These are phyloP conservation scores for Abortiporus biennis DNA, from an alignment of 1,284 basidiomycete genomes.

Conservation along the genomic window DNA sequence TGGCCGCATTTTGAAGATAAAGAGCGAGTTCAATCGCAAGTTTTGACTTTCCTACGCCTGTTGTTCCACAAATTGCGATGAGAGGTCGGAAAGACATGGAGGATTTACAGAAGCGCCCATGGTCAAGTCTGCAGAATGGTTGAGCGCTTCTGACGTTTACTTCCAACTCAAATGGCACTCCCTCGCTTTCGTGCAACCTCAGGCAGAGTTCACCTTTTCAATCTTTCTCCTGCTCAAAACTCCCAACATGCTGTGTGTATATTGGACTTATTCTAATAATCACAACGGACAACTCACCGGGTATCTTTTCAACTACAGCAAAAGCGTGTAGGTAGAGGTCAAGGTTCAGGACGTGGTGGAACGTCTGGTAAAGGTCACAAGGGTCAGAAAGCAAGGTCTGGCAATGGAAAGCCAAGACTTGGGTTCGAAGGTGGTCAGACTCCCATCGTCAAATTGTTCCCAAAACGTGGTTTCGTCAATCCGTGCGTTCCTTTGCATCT, in stretches of 20 bases:
- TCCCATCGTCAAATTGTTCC: slow-evolving; percentile 86
- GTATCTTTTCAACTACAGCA: slow-evolving; percentile 53
- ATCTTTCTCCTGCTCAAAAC: slow-evolving; percentile 53
- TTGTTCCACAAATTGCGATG: slow-evolving; percentile 89
- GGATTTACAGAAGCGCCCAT: not conserved
- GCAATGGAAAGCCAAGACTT: slow-evolving; percentile 79
- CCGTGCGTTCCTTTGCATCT: slow-evolving; percentile 50
- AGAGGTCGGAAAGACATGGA: slow-evolving; percentile 47
- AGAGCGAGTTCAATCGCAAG: slow-evolving; percentile 86
- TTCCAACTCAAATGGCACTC: not conserved
- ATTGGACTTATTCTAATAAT: not conserved
- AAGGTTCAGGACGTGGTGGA: slow-evolving; percentile 85
- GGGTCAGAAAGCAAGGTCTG: slow-evolving; percentile 90
- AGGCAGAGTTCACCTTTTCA: slow-evolving; percentile 38
- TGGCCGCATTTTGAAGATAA: slow-evolving; percentile 24
- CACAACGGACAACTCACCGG: slow-evolving; percentile 7
- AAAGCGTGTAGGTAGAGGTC: slow-evolving; percentile 93
- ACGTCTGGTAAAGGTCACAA: slow-evolving; percentile 94
- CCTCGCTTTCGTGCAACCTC: slow-evolving; percentile 13
- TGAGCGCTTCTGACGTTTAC: slow-evolving; percentile 1
- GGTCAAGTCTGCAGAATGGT: not conserved
- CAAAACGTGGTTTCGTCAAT: slow-evolving; percentile 93
- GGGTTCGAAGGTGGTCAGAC: slow-evolving; percentile 97
- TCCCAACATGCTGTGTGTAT: slow-evolving; percentile 55
- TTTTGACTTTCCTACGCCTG: slow-evolving; percentile 95